Base-by-base conservation (phyloP, 306 rosid species). In the Ceratonia siliqua region DNA sequence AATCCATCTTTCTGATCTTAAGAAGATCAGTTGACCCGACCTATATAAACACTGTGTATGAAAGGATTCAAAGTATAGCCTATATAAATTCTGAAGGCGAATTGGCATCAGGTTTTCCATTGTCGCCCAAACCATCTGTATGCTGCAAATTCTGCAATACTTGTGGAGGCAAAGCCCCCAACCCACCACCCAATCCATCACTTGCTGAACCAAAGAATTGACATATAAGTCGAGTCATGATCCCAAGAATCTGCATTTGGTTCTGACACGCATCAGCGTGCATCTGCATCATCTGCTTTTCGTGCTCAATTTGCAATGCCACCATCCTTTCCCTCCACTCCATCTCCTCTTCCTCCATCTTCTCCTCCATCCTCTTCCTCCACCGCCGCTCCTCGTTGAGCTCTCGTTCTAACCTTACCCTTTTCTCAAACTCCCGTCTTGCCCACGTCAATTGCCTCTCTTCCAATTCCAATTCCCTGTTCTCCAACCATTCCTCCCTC, bases 271-370 rank as follows among this genome's bases (percentile, higher is more conserved):
- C 94, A 70, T 91, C 94, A 0, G 91, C 91, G n/a, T 91, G 97
- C 91, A 89, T 77, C 77, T 89, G 96, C 96, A 88, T 88, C 92
- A 88, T 88, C 62, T 90, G 96, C 76, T 89, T 90, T 84, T 94
- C 98, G 24, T 94, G 97, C 24, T 91, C 94, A 53, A 94, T 82
- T 83, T 91, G 98, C 97, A 94, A 76, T 0, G 82, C 88, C 62
- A 89, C 72, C 90, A 91, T 87, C 79, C 90, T 87, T 80, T 88
- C 91, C 84, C 91, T 85, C 98, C 98, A 94, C 48, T 94, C 94
- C 92, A 91, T 88, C 85, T 87, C 92, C 75, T 88, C 96, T 78
- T 87, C 92, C 70, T 88, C 96, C 86, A 90, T 88, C 87, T 77
- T 85, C 89, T 89, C 92, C 83, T 88, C 96, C 85, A 84, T 80